A percentile compares a stretch with the other conserved stretches of the same genome.
Evolutionary conservation across 2,329 filamentous ascomycete species (phyloP).

Genomic region (Phoma sp.): DNA sequence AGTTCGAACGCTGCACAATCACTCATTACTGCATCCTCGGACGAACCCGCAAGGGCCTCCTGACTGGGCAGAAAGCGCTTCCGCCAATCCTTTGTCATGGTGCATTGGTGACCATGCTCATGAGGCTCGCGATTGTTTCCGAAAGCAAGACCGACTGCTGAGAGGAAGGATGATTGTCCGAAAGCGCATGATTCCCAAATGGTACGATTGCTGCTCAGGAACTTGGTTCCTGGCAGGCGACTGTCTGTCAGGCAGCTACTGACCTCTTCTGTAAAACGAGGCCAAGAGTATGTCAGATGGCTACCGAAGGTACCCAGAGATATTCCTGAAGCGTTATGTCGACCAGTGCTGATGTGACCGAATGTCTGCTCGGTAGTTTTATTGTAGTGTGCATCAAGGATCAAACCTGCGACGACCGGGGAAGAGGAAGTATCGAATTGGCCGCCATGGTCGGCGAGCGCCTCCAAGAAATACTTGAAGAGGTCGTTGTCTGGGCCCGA

Average conservation of each 20-base stretch:
- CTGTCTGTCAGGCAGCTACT: constrained; percentile 42
- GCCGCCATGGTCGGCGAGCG: constrained; percentile 31
- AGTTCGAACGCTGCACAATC: constrained; percentile 43
- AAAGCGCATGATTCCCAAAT: constrained; percentile 56
- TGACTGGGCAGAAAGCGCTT: constrained; percentile 48
- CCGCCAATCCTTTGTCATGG: constrained; percentile 43
- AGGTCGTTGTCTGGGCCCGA: constrained; percentile 6
- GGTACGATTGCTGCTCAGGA: constrained; percentile 39
- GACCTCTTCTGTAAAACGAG: constrained; percentile 40
- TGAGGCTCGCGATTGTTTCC: constrained; percentile 19
- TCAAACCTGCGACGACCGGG: constrained; percentile 40
- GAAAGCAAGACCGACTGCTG: constrained; percentile 49
- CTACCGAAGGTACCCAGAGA: constrained; percentile 37
- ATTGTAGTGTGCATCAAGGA: constrained; percentile 39
- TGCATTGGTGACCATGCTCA: neutral
- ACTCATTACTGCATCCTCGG: constrained; percentile 18
- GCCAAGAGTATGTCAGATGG: constrained; percentile 38
- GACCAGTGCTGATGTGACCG: constrained; percentile 34
- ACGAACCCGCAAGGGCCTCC: neutral
- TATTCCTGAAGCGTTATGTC: constrained; percentile 33
- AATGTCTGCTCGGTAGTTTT: constrained; percentile 27
- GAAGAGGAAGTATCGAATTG: constrained; percentile 30
- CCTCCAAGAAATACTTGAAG: constrained; percentile 31
- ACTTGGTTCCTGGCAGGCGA: constrained; percentile 45
- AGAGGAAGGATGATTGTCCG: constrained; percentile 47